A percentile compares a stretch with the other conserved stretches of the same genome.
Evolutionary conservation across 2,329 filamentous ascomycete species (phyloP).

Genomic region (Alternaria ethzedia): DNA sequence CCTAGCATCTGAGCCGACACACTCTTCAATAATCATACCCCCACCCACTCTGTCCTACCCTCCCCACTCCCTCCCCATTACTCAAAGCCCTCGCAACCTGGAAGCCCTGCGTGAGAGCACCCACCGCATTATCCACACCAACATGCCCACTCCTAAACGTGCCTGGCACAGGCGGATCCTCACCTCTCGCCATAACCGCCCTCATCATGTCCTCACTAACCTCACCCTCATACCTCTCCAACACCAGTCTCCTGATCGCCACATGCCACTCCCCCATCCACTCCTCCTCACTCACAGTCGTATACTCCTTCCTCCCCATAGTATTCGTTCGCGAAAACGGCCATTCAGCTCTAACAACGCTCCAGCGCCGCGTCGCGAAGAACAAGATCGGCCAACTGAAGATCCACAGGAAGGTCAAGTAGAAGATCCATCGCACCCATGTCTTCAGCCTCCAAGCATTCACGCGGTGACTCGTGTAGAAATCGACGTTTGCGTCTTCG

Average conservation of each 20-base stretch:
- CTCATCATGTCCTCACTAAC: conserved; percentile 57
- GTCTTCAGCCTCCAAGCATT: conserved; percentile 69
- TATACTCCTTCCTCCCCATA: conserved; percentile 55
- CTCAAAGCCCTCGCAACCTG: conserved; percentile 39
- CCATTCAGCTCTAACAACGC: conserved; percentile 69
- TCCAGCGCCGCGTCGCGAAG: conserved; percentile 70
- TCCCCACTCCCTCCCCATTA: conserved; percentile 15
- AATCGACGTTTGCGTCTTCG: conserved; percentile 62
- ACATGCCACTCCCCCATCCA: conserved; percentile 70
- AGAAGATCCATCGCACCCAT: conserved; percentile 71
- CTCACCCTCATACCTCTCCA: conserved; percentile 62
- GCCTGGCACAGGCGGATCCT: conserved; percentile 54
- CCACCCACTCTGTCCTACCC: conserved; percentile 40
- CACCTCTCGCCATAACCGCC: conserved; percentile 39
- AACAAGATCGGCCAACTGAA: conserved; percentile 74
- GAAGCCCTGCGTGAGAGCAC: conserved; percentile 43
- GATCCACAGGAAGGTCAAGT: conserved; percentile 71
- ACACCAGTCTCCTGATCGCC: conserved; percentile 65
- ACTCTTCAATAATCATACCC: conserved; percentile 35
- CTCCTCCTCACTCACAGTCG: conserved; percentile 57
- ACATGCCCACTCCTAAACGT: conserved; percentile 36
- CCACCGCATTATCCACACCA: conserved; percentile 41
- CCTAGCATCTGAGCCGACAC: background rate
- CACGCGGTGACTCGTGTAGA: conserved; percentile 67
- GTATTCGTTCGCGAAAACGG: conserved; percentile 54